Percentiles rank a stretch among this genome's conserved stretches.
These are phyloP conservation scores for Puccinia brachypodii DNA, from an alignment of 1,284 basidiomycete genomes.

Conservation along the genomic window DNA sequence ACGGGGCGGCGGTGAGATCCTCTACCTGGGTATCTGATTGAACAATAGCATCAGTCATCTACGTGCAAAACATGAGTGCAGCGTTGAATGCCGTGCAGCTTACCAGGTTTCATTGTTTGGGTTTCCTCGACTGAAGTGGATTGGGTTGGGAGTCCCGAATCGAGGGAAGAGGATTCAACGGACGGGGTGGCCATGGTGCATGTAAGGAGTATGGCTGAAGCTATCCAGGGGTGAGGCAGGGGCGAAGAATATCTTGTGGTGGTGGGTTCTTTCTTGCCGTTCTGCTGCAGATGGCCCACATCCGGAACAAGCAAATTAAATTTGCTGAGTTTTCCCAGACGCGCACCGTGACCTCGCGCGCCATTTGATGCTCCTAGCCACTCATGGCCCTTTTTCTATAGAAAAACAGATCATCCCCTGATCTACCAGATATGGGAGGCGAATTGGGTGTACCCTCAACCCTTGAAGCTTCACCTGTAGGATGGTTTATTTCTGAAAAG, in stretches of 20 bases:
- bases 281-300: neutral
- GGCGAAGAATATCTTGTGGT: neutral
- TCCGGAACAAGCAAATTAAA: neutral
- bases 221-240: neutral
- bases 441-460: too few relatives aligned
- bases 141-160: conserved; percentile 7
- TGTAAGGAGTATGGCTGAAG: neutral
- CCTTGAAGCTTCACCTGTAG: too few relatives aligned
- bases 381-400: too few relatives aligned
- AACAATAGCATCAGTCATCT: neutral
- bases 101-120: neutral
- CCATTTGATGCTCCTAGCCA: neutral
- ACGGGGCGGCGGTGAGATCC: neutral
- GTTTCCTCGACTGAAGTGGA: conserved; percentile 9
- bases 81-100: neutral
- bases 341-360: neutral
- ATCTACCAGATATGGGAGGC: too few relatives aligned
- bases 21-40: neutral
- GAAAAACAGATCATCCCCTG: too few relatives aligned
- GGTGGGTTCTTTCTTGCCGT: neutral
- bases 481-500: too few relatives aligned
- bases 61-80: neutral
- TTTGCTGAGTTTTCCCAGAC: neutral
- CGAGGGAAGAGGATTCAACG: neutral
- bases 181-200: conserved; percentile 18